Conservation (phyloP, 305 asterid species). For the Solanum hybrid region DNA sequence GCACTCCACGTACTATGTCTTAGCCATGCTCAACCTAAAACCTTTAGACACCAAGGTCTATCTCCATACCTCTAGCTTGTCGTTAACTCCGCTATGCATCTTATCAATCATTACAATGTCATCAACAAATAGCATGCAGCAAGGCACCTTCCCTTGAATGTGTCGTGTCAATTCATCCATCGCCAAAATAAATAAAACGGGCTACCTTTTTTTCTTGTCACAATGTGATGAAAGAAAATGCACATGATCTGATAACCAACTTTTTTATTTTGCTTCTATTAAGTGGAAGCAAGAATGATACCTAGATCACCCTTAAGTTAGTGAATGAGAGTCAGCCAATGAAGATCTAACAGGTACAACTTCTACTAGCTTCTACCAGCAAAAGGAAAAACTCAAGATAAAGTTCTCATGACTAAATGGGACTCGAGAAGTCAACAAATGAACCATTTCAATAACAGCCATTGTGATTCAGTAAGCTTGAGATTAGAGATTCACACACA, state of each 20-base stretch:
- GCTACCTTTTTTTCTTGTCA: background rate
- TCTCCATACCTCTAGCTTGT: background rate
- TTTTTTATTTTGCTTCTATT: background rate
- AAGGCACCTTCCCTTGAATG: background rate
- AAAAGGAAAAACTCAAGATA: background rate
- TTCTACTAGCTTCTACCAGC: background rate
- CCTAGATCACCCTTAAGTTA: background rate
- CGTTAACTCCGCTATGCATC: background rate
- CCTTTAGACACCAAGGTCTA: background rate
- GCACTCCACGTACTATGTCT: background rate
- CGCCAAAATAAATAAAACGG: background rate
- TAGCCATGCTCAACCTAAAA: background rate
- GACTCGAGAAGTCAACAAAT: background rate
- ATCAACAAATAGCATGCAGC: background rate
- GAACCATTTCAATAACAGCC: background rate
- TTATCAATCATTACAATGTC: background rate
- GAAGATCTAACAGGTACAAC: background rate
- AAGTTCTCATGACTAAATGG: background rate
- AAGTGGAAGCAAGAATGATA: background rate
- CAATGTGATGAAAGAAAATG: background rate
- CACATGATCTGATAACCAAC: background rate
- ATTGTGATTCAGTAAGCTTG: background rate
- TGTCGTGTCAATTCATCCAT: background rate
- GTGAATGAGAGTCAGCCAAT: background rate
- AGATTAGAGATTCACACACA: background rate